Percentiles rank a stretch among this genome's conserved stretches.
These are phyloP conservation scores for Trichocomaceae sp. DNA, from an alignment of 2,329 filamentous ascomycete genomes.

Conservation along the genomic window DNA sequence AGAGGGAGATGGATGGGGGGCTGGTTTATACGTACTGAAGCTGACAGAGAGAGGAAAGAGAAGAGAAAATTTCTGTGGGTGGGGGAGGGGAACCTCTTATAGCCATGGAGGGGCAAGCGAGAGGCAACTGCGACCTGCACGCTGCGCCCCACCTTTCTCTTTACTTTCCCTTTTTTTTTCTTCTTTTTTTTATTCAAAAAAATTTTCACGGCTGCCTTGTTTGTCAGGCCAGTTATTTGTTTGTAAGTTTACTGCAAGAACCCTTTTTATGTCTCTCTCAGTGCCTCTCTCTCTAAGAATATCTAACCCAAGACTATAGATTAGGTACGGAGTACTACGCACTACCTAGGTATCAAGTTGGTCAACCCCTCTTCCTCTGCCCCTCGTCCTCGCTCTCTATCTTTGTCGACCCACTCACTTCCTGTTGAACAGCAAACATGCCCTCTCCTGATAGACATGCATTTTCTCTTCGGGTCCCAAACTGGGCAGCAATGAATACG, in stretches of 20 bases:
- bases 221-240: not conserved
- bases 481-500: not conserved
- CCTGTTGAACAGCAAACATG: not conserved
- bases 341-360: too few relatives aligned
- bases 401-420: not conserved
- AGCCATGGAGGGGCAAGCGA: conserved; percentile 41
- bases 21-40: conserved; percentile 42
- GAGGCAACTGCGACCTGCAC: conserved; percentile 26
- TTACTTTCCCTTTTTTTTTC: not conserved
- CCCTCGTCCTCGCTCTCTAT: not conserved
- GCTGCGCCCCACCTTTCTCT: conserved; percentile 21
- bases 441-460: not conserved
- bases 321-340: too few relatives aligned
- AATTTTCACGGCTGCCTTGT: conserved; percentile 17
- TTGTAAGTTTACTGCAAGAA: not conserved
- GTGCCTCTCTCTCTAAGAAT: not conserved
- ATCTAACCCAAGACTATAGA: too few relatives aligned
- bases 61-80: conserved; percentile 34
- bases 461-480: not conserved
- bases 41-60: conserved; percentile 35
- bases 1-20: conserved; percentile 18
- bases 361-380: not conserved
- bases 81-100: conserved; percentile 41
- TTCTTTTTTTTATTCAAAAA: conserved; percentile 5
- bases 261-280: not conserved